phyloP scores from a whole-genome alignment of 345 rosid genomes.

The Diplotaxis tenuifolia region DNA sequence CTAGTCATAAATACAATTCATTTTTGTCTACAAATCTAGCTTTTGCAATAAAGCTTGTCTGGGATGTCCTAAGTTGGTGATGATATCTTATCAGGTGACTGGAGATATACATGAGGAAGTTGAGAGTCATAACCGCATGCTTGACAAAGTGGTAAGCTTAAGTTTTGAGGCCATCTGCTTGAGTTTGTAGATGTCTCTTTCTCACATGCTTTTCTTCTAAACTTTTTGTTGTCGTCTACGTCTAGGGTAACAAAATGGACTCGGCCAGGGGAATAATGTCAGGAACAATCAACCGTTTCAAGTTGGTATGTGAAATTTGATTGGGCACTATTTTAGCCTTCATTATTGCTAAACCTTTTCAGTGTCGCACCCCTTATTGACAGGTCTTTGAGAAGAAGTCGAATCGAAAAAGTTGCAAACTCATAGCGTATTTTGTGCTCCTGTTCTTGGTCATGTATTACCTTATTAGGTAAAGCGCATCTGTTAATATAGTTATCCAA shows the following conservation, averaged over 20 bases:
- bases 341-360: not conserved
- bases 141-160: constrained; percentile 55
- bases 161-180: constrained; percentile 13
- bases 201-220: constrained; percentile 2
- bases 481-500: not conserved
- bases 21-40: not conserved
- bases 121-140: constrained; percentile 82
- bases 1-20: not conserved
- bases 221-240: not conserved
- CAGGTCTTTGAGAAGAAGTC: constrained; percentile 92
- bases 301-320: constrained; percentile 50
- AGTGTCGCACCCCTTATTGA: not conserved
- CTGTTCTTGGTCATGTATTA: constrained; percentile 55
- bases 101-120: constrained; percentile 89
- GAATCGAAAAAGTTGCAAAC: constrained; percentile 55
- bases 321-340: not conserved
- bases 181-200: constrained; percentile 1
- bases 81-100: constrained; percentile 54
- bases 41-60: not conserved
- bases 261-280: constrained; percentile 80
- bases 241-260: constrained; percentile 86
- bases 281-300: constrained; percentile 84
- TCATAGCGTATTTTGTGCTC: constrained; percentile 57
- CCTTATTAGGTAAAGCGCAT: constrained; percentile 52
- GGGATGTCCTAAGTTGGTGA: not conserved